Evolutionary conservation across 2,329 filamentous ascomycete species (phyloP), one percentile per base, ranked within the genome.

Genomic region (Sporothrix pseudoabietina): DNA sequence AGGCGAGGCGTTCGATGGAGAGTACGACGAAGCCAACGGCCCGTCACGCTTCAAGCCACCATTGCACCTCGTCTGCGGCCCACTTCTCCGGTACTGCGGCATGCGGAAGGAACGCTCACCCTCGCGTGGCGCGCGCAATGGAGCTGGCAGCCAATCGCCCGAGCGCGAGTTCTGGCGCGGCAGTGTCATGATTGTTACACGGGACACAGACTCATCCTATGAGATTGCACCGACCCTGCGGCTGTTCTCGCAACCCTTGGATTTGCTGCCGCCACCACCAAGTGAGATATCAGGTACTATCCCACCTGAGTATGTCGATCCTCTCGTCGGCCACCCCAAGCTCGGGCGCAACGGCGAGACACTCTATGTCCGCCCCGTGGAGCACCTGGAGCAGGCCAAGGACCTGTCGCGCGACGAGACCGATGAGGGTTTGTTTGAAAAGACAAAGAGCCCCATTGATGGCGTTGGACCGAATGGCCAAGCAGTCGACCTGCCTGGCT

Each of bases 141-240:
- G 79, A 76, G 76, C 78, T 1, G 73, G 79, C 14, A 61, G 26
- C n/a, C 19, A 63, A 6, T 2, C 26, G 2, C 7, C 74, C 71
- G 90, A 93, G 59, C 88, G 89, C 70, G 93, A 97, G 78, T 90
- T 95, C 26, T 99, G 96, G 96, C 89, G 94, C 80, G 96, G 96
- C 5, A 97, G 90, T 74, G 87, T 98, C 73, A 94, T 99, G 93
- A 97, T 99, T 78, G 94, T 99, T 30, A 98, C 96, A 0, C 87
- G 90, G 71, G 95, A 99, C 79, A 87, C 89, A 1, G 88, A 91
- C 55, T 98, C 95, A 1, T 92, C 91, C 0, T 97, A 98, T 79
- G 88, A 90, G 61, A 90, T 93, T 66, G 87, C 87, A 0, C 96
- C 96, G 4, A 92, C 88, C 0, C 83, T 99, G 76, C 88, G 94